Conservation (phyloP, 768 basidiomycete species). For the Agrocybe praecox region DNA sequence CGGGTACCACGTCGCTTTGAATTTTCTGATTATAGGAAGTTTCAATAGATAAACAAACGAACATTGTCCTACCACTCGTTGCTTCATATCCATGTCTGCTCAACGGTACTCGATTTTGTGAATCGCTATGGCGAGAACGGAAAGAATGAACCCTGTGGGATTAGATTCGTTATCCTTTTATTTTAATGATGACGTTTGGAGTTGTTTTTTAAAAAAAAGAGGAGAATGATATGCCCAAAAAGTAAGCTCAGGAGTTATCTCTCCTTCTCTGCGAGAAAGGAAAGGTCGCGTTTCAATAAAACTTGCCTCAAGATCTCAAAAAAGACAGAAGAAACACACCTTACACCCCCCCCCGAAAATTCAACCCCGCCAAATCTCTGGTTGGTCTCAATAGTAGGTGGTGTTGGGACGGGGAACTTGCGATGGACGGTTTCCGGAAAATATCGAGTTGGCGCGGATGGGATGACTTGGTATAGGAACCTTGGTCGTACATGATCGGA, state of each 20-base stretch:
- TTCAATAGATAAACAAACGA: no score
- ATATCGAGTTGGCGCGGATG: constrained; percentile 41
- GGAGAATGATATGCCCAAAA: constrained; percentile 27
- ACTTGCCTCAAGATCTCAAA: background rate
- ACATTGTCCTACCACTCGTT: no score
- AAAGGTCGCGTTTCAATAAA: background rate
- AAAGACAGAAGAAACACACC: no score
- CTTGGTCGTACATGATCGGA: constrained; percentile 38
- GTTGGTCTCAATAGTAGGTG: constrained; percentile 32
- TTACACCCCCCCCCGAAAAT: constrained; percentile 38
- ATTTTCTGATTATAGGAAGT: no score
- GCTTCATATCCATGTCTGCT: no score
- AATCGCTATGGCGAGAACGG: constrained; percentile 73
- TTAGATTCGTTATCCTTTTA: background rate
- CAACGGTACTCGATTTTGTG: constrained; percentile 72
- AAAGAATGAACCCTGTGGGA: constrained; percentile 65
- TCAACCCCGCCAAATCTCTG: constrained; percentile 45
- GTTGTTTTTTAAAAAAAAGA: no score
- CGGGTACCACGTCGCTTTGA: no score
- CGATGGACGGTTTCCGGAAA: constrained; percentile 29
- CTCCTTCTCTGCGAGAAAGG: constrained; percentile 10
- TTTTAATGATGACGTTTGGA: background rate
- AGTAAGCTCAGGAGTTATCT: constrained; percentile 26
- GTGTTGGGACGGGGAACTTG: constrained; percentile 35
- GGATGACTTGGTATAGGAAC: constrained; percentile 34